Base-by-base conservation (phyloP, 1,284 basidiomycete species). In the Apiotrichum gracile region DNA sequence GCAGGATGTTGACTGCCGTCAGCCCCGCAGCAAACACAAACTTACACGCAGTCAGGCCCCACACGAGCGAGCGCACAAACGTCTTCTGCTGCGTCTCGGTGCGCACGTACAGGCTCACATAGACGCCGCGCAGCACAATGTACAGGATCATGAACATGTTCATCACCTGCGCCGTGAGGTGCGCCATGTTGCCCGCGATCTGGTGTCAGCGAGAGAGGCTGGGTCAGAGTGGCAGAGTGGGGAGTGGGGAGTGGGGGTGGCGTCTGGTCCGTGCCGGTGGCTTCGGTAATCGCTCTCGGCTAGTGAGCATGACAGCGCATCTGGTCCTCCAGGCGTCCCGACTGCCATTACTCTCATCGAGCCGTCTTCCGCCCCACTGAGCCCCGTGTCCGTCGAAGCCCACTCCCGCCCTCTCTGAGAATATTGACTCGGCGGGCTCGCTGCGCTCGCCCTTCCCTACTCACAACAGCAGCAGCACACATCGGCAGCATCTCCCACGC, bases 131-230 rank as follows among this genome's bases (percentile, higher is more conserved):
- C 6, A 65, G 31, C 17, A 60, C 22, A 47, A 72, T 62, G 61
- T 69, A 72, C 8, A 40, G 38, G 29, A 58, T 43, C 8, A 63
- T 56, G 49, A 67, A 60, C 19, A 38, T 57, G 61, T 68, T 72
- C 65, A 72, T 68, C 43, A 51, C 68, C 26, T 41, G 34, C 5
- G 60, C 41, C 2, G 62, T 55, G 21, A 72, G 48, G 24, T 66
- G 67, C 12, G 56, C 63, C 4, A 48, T 37, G 57, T 70, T 72
- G 25, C 70, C 70, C 13, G 68, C 68, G 42, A 72, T 53, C 67
- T 69, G 46, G 42, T 33, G 44, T 58, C 29, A 49, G 41, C 25
- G 14, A 7, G 16, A 17, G n/a, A 13, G 37, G 24, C 1, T 22
- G 17, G 19, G 13, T 7, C 24, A 26, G 39, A 14, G 39, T 12